Percentiles rank a stretch among this genome's conserved stretches.
Evolutionary conservation across 2,329 filamentous ascomycete species (phyloP).

Genomic region (Ascochyta koolunga): DNA sequence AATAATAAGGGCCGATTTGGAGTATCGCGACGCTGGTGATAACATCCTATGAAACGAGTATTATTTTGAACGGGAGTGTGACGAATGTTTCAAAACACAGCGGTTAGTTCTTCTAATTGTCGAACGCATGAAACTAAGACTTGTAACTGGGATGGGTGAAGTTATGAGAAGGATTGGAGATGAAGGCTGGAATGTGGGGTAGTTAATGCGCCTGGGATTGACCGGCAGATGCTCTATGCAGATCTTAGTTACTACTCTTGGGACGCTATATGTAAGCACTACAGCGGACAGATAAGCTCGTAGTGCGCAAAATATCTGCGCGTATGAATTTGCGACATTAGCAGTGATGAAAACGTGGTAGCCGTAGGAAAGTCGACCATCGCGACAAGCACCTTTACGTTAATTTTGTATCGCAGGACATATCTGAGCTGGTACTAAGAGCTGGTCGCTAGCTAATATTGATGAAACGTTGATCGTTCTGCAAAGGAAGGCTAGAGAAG

Average conservation of each 20-base stretch:
- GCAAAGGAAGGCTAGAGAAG: not conserved
- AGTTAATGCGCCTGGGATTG: conserved; percentile 13
- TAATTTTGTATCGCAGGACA: not conserved
- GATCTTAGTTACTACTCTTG: not conserved
- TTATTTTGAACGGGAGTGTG: not conserved
- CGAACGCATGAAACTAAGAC: conserved; percentile 2
- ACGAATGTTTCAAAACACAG: conserved; percentile 14
- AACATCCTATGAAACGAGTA: not conserved
- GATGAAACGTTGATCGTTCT: conserved; percentile 9
- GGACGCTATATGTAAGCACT: too few relatives aligned
- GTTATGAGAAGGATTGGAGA: conserved; percentile 9
- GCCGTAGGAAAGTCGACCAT: not conserved
- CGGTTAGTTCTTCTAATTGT: not conserved
- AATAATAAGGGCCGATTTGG: not conserved
- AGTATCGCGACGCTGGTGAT: not conserved
- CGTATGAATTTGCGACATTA: not conserved
- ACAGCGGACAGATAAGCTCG: not conserved
- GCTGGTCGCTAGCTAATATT: not conserved
- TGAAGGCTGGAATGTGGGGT: conserved; percentile 22
- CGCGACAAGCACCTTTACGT: too few relatives aligned
- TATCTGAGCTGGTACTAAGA: not conserved
- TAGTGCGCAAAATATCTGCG: not conserved
- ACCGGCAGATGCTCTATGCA: conserved; percentile 4
- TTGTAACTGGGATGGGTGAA: not conserved
- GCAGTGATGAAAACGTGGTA: not conserved